Conservation (phyloP, 306 rosid species). For the Cicer chorassanicum region DNA sequence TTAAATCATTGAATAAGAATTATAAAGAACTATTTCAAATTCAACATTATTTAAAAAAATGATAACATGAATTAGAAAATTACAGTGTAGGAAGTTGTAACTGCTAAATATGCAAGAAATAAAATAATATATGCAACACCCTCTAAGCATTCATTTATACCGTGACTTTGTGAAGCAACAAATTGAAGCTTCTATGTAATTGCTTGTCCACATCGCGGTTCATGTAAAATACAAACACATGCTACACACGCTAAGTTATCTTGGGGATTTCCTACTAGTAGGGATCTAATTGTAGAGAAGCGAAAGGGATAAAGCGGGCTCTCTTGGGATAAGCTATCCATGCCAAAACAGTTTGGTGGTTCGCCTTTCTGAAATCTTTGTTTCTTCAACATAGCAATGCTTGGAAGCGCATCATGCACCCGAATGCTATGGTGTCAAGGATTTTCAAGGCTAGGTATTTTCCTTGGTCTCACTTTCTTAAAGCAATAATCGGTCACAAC, state of each 20-base stretch:
- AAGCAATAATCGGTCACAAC: background rate
- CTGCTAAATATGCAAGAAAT: background rate
- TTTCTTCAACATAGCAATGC: background rate
- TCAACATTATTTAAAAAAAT: background rate
- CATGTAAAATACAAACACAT: background rate
- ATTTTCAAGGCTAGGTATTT: background rate
- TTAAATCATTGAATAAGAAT: slow-evolving; percentile 11
- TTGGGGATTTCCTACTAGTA: slow-evolving; percentile 2
- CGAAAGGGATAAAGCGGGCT: background rate
- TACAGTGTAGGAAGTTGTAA: background rate
- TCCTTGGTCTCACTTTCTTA: background rate
- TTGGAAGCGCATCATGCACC: background rate
- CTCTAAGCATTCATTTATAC: too few relatives aligned
- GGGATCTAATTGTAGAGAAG: background rate
- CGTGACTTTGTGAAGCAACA: too few relatives aligned
- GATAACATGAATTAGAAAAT: background rate
- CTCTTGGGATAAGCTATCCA: background rate
- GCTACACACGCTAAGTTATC: slow-evolving; percentile 1
- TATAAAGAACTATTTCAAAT: background rate
- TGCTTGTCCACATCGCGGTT: too few relatives aligned
- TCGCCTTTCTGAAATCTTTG: background rate
- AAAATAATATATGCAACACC: too few relatives aligned
- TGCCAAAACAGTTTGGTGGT: background rate
- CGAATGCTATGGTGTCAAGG: background rate
- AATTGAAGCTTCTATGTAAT: too few relatives aligned